A percentile compares a stretch with the other conserved stretches of the same genome.
Conservation (phyloP, 768 basidiomycete species). For the Podaxis sp. region DNA sequence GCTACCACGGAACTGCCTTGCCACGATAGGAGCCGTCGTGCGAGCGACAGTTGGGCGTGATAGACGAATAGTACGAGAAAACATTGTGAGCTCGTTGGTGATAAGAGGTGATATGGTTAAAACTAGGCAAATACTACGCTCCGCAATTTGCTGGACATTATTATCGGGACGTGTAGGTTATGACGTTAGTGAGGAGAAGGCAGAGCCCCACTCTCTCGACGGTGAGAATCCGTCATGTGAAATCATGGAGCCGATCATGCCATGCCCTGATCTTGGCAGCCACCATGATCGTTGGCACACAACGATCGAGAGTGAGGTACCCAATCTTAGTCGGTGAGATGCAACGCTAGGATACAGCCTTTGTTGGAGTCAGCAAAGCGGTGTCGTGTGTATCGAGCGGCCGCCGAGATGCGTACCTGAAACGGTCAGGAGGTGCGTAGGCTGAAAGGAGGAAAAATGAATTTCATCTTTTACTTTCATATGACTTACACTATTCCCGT, state of each 20-base stretch:
- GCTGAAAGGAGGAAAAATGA: too few species aligned
- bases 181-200: conserved; percentile 15
- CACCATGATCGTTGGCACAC: neutral
- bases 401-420: too few species aligned
- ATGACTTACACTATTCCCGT: too few species aligned
- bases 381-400: too few species aligned
- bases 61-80: neutral
- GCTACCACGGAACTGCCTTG: conserved; percentile 35
- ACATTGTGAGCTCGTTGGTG: neutral
- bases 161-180: neutral
- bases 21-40: conserved; percentile 6
- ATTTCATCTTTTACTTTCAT: too few species aligned
- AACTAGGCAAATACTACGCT: too few species aligned
- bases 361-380: too few species aligned
- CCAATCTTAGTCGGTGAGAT: too few species aligned
- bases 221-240: neutral
- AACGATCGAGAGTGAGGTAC: neutral
- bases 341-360: too few species aligned
- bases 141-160: neutral
- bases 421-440: too few species aligned
- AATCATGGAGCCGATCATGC: too few species aligned
- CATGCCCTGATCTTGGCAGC: neutral
- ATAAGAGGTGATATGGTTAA: neutral
- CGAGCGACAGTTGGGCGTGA: neutral
- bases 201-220: neutral